Evolutionary conservation across 352 stramenopile genomes (phyloP), one percentile per base, ranked within the genome.

Genomic region (Phytophthora tentaculata): DNA sequence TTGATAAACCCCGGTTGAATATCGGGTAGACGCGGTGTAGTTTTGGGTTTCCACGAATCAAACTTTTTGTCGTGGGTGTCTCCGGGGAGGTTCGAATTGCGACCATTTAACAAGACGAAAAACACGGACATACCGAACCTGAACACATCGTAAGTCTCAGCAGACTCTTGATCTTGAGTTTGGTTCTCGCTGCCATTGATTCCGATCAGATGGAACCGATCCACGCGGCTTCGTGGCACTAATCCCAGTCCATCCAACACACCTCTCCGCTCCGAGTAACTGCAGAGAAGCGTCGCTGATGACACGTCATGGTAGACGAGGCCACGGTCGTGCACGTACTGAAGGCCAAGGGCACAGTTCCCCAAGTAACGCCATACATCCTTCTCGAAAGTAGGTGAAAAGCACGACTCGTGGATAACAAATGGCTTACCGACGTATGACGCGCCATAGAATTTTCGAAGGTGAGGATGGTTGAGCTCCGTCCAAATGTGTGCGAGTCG

Each of bases 401-500:
- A 74, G 43, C 67, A 74, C 32, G 54, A 56, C 17, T 74, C 67
- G 20, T 73, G 67, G 19, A 79, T 73, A 37, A 79, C 54, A 19
- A 76, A 79, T n/a, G 71, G 71, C 9, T 76, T 70, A 20, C 69
- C 57, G 17, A 74, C 52, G 32, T 79, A 69, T 7, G 67, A 74
- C 6, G 69, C 73, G 16, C 74, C 74, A 22, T 77, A 79, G 9
- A 79, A 74, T 49, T 75, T 75, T 16, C 70, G 39, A 20, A 79
- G 13, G 26, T 76, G 71, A n/a, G 71, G 71, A 41, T 79, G 66
- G 20, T 70, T 75, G 16, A 79, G 71, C 37, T 62, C 37, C 20
- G 62, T 76, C 71, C 71, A 79, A 55, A 70, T 66, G 7, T 55
- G 64, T 5, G 61, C 54, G 1, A 64, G 55, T 16, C 67, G 61